A percentile compares a stretch with the other conserved stretches of the same genome.
These are phyloP conservation scores for Sporormia fimetaria DNA, from an alignment of 495 filamentous ascomycete species.

Conservation along the genomic window DNA sequence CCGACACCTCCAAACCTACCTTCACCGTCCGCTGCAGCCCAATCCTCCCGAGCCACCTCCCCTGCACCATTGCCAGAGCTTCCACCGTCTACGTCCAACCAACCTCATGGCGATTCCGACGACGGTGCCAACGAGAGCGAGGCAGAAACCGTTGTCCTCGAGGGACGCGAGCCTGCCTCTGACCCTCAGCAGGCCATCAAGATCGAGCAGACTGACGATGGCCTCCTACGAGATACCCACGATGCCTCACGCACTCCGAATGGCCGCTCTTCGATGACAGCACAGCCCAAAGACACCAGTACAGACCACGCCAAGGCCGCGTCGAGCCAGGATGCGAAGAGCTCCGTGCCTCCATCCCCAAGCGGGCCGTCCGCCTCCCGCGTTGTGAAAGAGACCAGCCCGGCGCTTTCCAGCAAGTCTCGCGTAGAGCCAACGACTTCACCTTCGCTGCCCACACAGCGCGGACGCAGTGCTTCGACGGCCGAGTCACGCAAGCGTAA, in stretches of 20 bases:
- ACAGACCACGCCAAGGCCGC: no score
- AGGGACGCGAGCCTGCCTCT: constrained; percentile 2
- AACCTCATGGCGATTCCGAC: constrained; percentile 20
- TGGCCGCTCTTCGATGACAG: no score
- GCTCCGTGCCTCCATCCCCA: constrained; percentile 20
- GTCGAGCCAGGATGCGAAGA: constrained; percentile 14
- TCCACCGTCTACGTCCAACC: neutral
- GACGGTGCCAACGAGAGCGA: constrained; percentile 23
- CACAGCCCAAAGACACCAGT: no score
- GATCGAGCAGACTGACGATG: constrained; percentile 22
- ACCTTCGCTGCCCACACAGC: constrained; percentile 12
- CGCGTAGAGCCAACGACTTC: constrained; percentile 13
- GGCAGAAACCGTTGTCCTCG: constrained; percentile 27
- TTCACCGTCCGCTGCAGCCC: constrained; percentile 3
- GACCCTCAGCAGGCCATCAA: constrained; percentile 13
- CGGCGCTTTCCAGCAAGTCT: constrained; percentile 13
- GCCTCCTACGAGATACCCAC: constrained; percentile 5
- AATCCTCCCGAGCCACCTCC: constrained; percentile 3
- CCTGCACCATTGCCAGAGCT: constrained; percentile 4
- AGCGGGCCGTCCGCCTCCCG: constrained; percentile 19
- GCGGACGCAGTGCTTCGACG: constrained; percentile 21
- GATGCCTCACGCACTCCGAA: constrained; percentile 8
- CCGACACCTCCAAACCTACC: neutral
- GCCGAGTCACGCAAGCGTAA: constrained; percentile 22
- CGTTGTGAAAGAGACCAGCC: constrained; percentile 19